Evolutionary conservation across 164 flowering plant species (phyloP), one percentile per base, ranked within the genome.

Genomic region (Nymphaea thermarum): DNA sequence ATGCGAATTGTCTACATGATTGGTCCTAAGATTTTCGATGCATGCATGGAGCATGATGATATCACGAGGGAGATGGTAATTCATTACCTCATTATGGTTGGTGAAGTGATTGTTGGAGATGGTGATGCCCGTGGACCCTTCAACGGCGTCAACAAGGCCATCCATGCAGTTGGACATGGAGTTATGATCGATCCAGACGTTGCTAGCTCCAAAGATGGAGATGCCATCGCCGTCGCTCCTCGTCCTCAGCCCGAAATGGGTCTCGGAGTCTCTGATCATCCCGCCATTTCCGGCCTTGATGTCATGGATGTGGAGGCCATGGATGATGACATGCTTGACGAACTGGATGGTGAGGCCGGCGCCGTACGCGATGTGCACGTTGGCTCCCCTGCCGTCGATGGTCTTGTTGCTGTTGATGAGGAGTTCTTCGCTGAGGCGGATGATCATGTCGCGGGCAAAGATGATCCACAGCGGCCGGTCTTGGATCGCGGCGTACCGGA

Each of bases 61-160:
- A 8, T 55, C 10, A 55, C 10, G 60, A 55, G 60, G 16, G 60
- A 62, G 10, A 41, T 18, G 42, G 57, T 36, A 8, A 68, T 10
- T 15, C 57, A 8, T 51, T 51, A 86, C 88, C 75, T 86, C 86
- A 44, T 89, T 79, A 72, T 91, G 98, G 53, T 82, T 44, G 7
- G 95, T 85, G 83, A 91, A 80, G 65, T 87, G 93, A 76, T 76
- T 66, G 81, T 91, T 91, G 65, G 98, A 91, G 73, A 89, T 81
- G 76, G 98, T 91, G 17, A 91, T 75, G 36, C 85, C 94, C 2
- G 91, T 89, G 5, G 96, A 87, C 3, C 84, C 89, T 72, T 73
- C 57, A 71, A 89, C 79, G n/a, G 75, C 81, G 66, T 91, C 98
- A 16, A 89, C 71, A 4, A 88, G 77, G 0, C 98, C 98, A 66